These are phyloP conservation scores for Cucurbita pepo DNA, from an alignment of 306 rosid genomes.

Conservation along the genomic window DNA sequence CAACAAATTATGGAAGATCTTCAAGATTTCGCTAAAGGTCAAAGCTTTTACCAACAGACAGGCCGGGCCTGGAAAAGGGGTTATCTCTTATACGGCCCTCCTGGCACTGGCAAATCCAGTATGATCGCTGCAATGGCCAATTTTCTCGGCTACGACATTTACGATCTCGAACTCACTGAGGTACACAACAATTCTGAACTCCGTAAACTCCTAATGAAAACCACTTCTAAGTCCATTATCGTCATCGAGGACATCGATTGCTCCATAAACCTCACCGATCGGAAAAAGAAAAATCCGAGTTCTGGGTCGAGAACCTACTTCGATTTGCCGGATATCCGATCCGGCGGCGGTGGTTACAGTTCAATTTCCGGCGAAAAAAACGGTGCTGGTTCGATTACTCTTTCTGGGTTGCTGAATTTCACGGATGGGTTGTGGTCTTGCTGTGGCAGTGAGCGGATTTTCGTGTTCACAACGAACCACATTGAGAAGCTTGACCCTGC, in stretches of 20 bases:
- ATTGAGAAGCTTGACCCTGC: constrained; percentile 95
- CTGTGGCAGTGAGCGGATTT: constrained; percentile 92
- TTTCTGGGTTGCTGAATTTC: constrained; percentile 78
- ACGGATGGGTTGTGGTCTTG: constrained; percentile 98
- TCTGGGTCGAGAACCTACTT: constrained; percentile 9
- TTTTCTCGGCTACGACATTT: constrained; percentile 69
- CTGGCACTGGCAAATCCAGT: constrained; percentile 85
- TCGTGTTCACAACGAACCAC: constrained; percentile 87
- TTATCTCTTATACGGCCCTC: constrained; percentile 79
- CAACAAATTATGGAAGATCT: constrained; percentile 64
- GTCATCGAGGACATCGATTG: constrained; percentile 95
- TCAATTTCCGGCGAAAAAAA: constrained; percentile 25
- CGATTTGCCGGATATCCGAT: constrained; percentile 6
- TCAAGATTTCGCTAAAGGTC: constrained; percentile 57
- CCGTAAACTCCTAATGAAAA: constrained; percentile 79
- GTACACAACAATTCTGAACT: constrained; percentile 83
- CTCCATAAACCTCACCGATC: constrained; percentile 43
- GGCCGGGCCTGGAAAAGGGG: constrained; percentile 98
- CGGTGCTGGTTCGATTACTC: constrained; percentile 61
- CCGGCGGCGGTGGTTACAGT: neutral
- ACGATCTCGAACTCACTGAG: constrained; percentile 80
- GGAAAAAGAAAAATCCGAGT: constrained; percentile 20
- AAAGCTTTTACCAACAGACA: constrained; percentile 65
- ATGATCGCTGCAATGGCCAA: constrained; percentile 99
- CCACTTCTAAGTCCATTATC: constrained; percentile 72